These are phyloP conservation scores for Phragmites australis DNA, from an alignment of 176 grass and related monocot species.

Conservation along the genomic window DNA sequence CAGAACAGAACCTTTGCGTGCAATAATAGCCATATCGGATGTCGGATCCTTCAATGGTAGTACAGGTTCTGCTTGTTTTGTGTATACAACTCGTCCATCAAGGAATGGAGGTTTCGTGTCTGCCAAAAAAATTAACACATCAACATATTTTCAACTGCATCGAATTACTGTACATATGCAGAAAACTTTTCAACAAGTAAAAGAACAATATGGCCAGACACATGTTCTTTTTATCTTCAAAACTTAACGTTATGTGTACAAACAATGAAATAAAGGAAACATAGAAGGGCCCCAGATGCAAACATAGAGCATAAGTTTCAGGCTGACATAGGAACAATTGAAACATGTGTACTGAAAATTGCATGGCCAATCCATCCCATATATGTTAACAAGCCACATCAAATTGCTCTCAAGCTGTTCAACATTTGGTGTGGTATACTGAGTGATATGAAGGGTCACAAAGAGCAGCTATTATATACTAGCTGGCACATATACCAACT, in stretches of 20 bases:
- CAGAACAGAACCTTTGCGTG: constrained; percentile 87
- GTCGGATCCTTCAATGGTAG: constrained; percentile 97
- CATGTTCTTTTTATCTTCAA: background rate
- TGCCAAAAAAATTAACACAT: constrained; percentile 38
- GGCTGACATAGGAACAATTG: constrained; percentile 10
- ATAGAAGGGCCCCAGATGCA: background rate
- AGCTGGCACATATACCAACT: background rate
- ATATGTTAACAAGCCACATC: background rate
- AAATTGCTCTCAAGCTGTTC: background rate
- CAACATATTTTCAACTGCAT: constrained; percentile 14
- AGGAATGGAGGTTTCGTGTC: constrained; percentile 96
- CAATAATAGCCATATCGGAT: constrained; percentile 97
- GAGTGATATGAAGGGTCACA: background rate
- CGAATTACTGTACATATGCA: background rate
- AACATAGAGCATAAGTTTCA: background rate
- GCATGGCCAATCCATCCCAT: background rate
- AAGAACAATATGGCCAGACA: background rate
- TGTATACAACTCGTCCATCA: constrained; percentile 92
- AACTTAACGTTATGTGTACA: background rate
- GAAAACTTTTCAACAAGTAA: background rate
- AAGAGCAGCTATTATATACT: constrained; percentile 14
- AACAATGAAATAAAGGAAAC: constrained; percentile 12
- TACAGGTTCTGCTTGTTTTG: constrained; percentile 97
- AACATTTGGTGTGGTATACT: background rate
- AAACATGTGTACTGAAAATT: background rate